Evolutionary conservation across 2,329 filamentous ascomycete genomes (phyloP).

Genomic region (Aspergillus novofumigatus): DNA sequence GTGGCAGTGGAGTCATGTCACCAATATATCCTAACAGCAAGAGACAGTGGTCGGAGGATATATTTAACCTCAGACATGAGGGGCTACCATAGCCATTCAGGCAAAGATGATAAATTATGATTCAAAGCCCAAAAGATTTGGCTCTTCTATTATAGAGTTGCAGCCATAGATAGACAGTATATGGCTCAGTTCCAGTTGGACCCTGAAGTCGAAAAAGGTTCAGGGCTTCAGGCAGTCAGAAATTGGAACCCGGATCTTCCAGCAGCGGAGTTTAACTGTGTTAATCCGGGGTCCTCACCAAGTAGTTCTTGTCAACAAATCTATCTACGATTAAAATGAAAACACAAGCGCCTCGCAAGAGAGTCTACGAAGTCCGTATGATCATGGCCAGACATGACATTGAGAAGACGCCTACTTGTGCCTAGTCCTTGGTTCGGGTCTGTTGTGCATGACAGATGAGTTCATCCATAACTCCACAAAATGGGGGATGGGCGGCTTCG

Average conservation of each 20-base stretch:
- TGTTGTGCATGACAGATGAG: neutral
- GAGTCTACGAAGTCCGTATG: neutral
- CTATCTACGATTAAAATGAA: neutral
- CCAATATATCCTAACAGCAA: neutral
- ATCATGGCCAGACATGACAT: neutral
- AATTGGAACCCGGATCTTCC: neutral
- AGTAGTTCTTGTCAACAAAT: neutral
- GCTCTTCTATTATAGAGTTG: neutral
- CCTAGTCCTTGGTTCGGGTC: neutral
- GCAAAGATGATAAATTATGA: neutral
- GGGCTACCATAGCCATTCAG: neutral
- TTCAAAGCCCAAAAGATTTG: neutral
- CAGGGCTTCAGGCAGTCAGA: neutral
- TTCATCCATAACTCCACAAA: neutral
- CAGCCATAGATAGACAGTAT: neutral
- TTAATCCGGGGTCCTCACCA: neutral
- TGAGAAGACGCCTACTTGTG: neutral
- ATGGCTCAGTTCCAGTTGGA: neutral
- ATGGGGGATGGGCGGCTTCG: neutral
- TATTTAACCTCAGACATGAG: neutral
- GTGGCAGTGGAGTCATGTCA: neutral
- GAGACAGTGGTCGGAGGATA: neutral
- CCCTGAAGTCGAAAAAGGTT: neutral
- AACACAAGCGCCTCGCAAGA: neutral
- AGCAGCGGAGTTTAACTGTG: neutral